These are phyloP conservation scores for Corchorus olitorius DNA, from an alignment of 345 rosid species.

Conservation along the genomic window DNA sequence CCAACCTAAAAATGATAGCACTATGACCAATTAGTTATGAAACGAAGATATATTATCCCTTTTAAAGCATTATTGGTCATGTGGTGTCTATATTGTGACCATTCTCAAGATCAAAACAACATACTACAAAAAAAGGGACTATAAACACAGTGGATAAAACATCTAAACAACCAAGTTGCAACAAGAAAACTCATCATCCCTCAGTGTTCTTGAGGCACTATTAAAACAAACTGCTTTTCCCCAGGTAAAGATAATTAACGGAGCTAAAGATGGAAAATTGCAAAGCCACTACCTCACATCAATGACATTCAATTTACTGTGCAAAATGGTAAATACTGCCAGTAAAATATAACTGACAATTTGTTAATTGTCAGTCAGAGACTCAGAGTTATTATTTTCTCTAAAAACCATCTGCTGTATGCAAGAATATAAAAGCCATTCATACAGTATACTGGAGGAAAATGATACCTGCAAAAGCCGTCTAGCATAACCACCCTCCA, in stretches of 20 bases:
- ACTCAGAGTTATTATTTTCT: not conserved
- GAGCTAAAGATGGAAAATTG: not conserved
- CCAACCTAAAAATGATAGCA: conserved; percentile 67
- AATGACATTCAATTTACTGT: not conserved
- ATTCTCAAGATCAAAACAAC: not conserved
- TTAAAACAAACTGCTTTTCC: not conserved
- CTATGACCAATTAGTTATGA: not conserved
- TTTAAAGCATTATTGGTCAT: not conserved
- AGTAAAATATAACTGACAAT: not conserved
- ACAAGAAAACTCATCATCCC: not conserved
- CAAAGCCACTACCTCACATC: not conserved
- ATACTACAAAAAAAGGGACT: not conserved
- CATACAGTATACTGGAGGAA: not conserved
- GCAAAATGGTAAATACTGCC: not conserved
- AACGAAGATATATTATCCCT: conserved; percentile 8
- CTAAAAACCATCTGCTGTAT: not conserved
- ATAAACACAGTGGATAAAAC: not conserved
- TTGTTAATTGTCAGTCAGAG: not conserved
- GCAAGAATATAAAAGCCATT: not conserved
- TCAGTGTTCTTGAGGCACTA: not conserved
- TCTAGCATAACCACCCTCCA: conserved; percentile 97
- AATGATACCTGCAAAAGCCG: conserved; percentile 79
- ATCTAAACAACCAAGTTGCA: not conserved
- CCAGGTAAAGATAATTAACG: not conserved
- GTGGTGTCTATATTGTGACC: not conserved